Evolutionary conservation across 495 filamentous ascomycete genomes (phyloP).

Genomic region (Aspergillus bridgeri): DNA sequence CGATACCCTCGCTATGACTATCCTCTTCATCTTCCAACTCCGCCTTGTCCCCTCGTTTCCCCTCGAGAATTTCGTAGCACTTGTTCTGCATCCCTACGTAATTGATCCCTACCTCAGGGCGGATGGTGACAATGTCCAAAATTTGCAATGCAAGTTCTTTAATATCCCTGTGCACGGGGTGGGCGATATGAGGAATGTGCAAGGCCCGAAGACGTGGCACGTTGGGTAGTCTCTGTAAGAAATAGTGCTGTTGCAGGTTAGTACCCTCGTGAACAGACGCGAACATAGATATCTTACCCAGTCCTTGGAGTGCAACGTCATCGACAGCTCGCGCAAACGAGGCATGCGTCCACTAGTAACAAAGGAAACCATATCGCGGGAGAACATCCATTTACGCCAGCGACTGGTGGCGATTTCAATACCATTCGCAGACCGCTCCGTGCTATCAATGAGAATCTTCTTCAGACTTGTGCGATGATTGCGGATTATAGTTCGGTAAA

Average conservation of each 20-base stretch:
- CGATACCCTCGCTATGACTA: constrained; percentile 42
- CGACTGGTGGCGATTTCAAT: constrained; percentile 33
- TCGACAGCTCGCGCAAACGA: constrained; percentile 69
- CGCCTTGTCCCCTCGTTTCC: constrained; percentile 46
- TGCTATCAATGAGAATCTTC: constrained; percentile 76
- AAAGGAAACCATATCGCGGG: constrained; percentile 68
- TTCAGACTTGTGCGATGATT: constrained; percentile 70
- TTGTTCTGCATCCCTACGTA: constrained; percentile 79
- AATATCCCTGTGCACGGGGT: constrained; percentile 55
- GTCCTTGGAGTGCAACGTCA: constrained; percentile 75
- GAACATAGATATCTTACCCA: constrained; percentile 61
- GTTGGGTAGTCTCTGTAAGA: constrained; percentile 77
- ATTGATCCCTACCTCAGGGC: constrained; percentile 79
- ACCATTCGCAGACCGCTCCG: constrained; percentile 43
- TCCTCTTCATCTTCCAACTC: constrained; percentile 33
- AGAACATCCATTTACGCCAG: constrained; percentile 76
- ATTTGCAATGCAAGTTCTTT: constrained; percentile 81
- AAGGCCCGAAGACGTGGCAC: constrained; percentile 73
- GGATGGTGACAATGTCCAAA: constrained; percentile 77
- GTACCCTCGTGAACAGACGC: constrained; percentile 3
- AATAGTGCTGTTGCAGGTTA: constrained; percentile 63
- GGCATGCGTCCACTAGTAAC: constrained; percentile 82
- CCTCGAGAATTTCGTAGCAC: constrained; percentile 87
- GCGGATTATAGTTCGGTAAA: constrained; percentile 71
- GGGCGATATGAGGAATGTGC: constrained; percentile 76